phyloP scores from a whole-genome alignment of 805 yeast species.

The Wickerhamomyces sydowiorum region DNA sequence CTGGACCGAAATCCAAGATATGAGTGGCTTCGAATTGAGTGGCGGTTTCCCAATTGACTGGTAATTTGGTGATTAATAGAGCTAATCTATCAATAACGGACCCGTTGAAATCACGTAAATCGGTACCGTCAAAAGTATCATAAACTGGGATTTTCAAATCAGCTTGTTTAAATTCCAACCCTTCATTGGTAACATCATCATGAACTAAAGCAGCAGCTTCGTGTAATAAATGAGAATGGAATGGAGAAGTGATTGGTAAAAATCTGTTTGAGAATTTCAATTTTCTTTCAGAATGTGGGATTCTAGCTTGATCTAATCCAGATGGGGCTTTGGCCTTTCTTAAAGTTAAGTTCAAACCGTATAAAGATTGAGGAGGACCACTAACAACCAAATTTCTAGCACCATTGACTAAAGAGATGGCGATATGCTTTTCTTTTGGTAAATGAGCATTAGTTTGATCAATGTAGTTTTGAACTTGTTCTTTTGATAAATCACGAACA shows the following conservation, averaged over 20 bases:
- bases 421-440: conserved; percentile 87
- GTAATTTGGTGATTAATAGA: conserved; percentile 77
- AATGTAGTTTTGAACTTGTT: conserved; percentile 74
- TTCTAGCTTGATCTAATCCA: conserved; percentile 91
- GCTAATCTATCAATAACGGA: conserved; percentile 66
- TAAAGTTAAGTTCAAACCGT: conserved; percentile 88
- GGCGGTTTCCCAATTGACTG: conserved; percentile 93
- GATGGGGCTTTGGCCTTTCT: conserved; percentile 93
- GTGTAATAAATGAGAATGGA: conserved; percentile 84
- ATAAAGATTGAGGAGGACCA: conserved; percentile 97
- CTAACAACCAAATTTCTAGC: conserved; percentile 92
- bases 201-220: conserved; percentile 65
- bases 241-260: conserved; percentile 93
- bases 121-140: conserved; percentile 83
- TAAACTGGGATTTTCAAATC: conserved; percentile 79
- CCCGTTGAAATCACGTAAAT: conserved; percentile 52
- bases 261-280: conserved; percentile 89
- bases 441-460: conserved; percentile 88
- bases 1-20: conserved; percentile 96
- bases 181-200: conserved; percentile 56
- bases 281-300: conserved; percentile 92
- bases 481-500: conserved; percentile 76
- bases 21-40: conserved; percentile 81
- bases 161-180: conserved; percentile 47
- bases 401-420: conserved; percentile 88